Base-by-base conservation (phyloP, 2,329 filamentous ascomycete genomes). In the Fusarium paranaense region DNA sequence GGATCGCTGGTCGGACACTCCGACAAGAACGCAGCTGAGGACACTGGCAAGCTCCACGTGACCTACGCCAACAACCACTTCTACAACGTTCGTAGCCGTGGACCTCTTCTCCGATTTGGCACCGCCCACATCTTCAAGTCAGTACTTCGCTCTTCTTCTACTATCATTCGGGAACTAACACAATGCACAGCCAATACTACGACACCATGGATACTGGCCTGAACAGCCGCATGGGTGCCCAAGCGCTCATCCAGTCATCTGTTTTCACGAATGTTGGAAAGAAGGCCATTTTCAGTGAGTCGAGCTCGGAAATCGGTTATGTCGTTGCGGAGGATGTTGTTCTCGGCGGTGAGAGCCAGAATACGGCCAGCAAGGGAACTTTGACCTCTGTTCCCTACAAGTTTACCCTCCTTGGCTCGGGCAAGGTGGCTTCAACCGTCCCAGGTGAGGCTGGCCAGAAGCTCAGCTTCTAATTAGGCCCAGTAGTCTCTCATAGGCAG, bases 1-100 rank as follows among this genome's bases (percentile, higher is more conserved):
- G 88, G 86, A 32, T 89, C 88, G 0, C 85, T 92, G 16, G 83
- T 92, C 62, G 90, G 89, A 7, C 90, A 92, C 84, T 89, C 86
- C 8, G 88, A 92, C 82, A 86, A 78, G 80, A 91, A 91, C 80
- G 82, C 76, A 7, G 83, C 79, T 35, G 89, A 91, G 73, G 90
- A 92, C 77, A 88, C 79, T 3, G 90, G 90, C 66, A 85, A 88
- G 73, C 82, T 92, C 18, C 87, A 83, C 72, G 83, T 92, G 25
- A 92, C 90, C 27, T 90, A 90, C 78, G 85, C 86, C 80, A 87
- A 90, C 82, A 92, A 92, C 86, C 85, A 89, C 84, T 91, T 85
- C 83, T 75, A 81, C 69, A 91, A 91, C 81, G 81, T 91, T 70
- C 88, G 90, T 83, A 90, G 88, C 16, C 90, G 90, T 63, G 83